Base-by-base conservation (phyloP, 306 rosid species). In the Cucurbita pepo region DNA sequence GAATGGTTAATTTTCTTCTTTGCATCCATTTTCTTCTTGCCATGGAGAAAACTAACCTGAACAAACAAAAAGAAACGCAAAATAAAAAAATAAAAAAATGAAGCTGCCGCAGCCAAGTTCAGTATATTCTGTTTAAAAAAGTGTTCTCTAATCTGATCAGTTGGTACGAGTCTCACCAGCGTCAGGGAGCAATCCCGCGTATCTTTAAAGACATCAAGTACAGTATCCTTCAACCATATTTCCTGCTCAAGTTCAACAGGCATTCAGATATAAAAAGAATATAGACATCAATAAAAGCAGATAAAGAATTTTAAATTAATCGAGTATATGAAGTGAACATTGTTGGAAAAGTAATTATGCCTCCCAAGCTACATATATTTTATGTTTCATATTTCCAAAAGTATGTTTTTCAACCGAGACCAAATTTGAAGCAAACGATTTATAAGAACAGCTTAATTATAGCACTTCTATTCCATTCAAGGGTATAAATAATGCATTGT, bases 141-240 rank as follows among this genome's bases (percentile, higher is more conserved):
- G 37, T 3, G 34, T 10, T 44, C 11, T 10, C 38, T 5, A 43
- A 65, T 65, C 13, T 18, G 51, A 65, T 65, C 55, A 34, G 41
- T 41, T 64, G 54, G 44, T 79, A 78, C 4, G 69, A 85, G 85
- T 81, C 96, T 88, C 83, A 93, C 99, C 97, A 94, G 72, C 34
- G 87, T 74, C 21, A 90, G 90, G 79, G 90, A 77, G 83, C 87
- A 90, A 67, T 88, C 88, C 60, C 79, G 83, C 36, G 99, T 86
- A 76, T 94, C 99, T 44, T 82, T 86, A 84, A 87, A 94, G 75
- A 81, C 80, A 63, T 78, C 77, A 78, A 94, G 99, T 76, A 89
- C 87, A 69, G 82, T 76, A 76, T 89, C 96, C 87, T 91, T 89
- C 84, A 94, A 84, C 99, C 99, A 94, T 80, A 74, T 76, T 89